Percentiles rank a stretch among this genome's conserved stretches.
These are phyloP conservation scores for Phytopythium mirpurense DNA, from an alignment of 352 stramenopile species.

Conservation along the genomic window DNA sequence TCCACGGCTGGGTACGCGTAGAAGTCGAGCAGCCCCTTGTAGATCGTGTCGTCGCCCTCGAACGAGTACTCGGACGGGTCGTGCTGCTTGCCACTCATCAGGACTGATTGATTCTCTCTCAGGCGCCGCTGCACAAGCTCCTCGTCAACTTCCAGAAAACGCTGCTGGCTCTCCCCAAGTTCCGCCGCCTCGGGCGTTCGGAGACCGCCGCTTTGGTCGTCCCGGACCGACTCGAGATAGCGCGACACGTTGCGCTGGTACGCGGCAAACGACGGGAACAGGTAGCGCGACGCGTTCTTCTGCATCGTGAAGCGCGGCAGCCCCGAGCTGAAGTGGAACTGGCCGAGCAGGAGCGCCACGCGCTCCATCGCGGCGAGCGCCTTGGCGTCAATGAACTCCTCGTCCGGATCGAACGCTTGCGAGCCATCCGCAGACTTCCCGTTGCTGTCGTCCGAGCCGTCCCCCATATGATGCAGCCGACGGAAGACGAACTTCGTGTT, in stretches of 20 bases:
- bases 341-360: slow-evolving; percentile 23
- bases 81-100: not conserved
- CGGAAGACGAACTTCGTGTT: no score
- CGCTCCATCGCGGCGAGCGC: slow-evolving; percentile 16
- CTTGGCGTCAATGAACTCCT: slow-evolving; percentile 13
- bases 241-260: slow-evolving; percentile 13
- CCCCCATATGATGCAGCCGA: no score
- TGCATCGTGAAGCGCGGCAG: slow-evolving; percentile 33
- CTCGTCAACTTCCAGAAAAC: not conserved
- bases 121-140: not conserved
- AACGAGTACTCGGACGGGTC: not conserved
- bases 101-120: not conserved
- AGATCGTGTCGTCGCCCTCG: slow-evolving; percentile 11
- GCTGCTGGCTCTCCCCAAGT: not conserved
- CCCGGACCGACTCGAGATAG: not conserved
- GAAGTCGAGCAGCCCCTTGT: slow-evolving; percentile 31
- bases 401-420: not conserved
- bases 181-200: not conserved
- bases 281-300: slow-evolving; percentile 17
- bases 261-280: slow-evolving; percentile 26
- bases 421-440: no score
- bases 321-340: slow-evolving; percentile 54
- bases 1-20: slow-evolving; percentile 37
- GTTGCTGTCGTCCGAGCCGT: no score
- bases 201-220: not conserved